Base-by-base conservation (phyloP, 2,329 filamentous ascomycete species). In the Verticillium tricorpus region DNA sequence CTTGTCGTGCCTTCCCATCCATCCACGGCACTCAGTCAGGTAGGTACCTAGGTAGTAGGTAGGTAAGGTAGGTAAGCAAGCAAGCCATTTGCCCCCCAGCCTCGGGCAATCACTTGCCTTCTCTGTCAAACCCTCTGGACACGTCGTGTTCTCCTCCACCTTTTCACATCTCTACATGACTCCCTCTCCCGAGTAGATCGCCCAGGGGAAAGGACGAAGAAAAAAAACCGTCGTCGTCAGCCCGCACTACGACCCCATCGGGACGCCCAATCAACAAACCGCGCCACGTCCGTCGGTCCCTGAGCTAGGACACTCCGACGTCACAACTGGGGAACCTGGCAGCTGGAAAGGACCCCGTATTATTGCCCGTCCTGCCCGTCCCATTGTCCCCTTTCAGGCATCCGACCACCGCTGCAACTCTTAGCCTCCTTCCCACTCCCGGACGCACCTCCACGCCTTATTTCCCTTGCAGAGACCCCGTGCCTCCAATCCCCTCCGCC, bases 401-500 rank as follows among this genome's bases (percentile, higher is more conserved):
- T 19, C 45, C 45, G n/a, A 52, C 45, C 45, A 52, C n/a, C 45
- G 19, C 19, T 52, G 28, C 45, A 22, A 12, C 45, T 22, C 19
- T 52, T 52, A 52, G 45, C 45, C 19, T 52, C 45, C 34, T 52
- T 52, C 19, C 2, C 45, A 52, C 19, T 52, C 45, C 45, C 19
- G 45, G 45, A 52, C 45, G n/a, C 45, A 52, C 32, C 58, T 55
- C 52, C 58, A 60, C 58, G 58, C 58, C 52, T 50, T 60, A 54
- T 35, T 50, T 50, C 58, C 58, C 52, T 31, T 22, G 34, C 22
- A 35, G 25, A 55, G 31, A 56, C 58, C 58, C 58, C 19, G 39
- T 25, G 39, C 37, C 59, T 59, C 57, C 37, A 59, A 63, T 58
- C 55, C 54, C 63, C 56, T 57, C 61, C 50, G 28, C 45, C 40